phyloP scores from a whole-genome alignment of 306 rosid genomes.

The Purshia tridentata region DNA sequence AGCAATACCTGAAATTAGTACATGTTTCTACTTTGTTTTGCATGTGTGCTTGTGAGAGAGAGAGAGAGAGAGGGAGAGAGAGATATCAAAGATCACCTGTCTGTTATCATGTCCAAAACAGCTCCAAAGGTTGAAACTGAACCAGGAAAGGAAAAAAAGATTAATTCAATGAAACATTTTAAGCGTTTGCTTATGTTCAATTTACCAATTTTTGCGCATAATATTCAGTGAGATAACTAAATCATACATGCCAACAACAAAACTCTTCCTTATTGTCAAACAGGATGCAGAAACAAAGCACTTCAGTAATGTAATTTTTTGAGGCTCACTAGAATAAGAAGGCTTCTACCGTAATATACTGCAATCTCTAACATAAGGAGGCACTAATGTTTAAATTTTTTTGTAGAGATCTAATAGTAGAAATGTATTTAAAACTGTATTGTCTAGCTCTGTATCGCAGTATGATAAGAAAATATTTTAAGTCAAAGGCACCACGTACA shows the following conservation, averaged over 20 bases:
- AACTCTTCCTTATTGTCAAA: background rate
- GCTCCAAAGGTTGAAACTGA: conserved; percentile 98
- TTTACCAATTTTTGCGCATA: conserved; percentile 12
- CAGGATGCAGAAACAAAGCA: background rate
- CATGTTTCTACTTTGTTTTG: too few species aligned
- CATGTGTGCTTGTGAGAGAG: background rate
- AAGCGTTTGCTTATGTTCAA: background rate
- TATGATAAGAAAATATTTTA: background rate
- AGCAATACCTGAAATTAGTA: too few species aligned
- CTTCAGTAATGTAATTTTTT: background rate
- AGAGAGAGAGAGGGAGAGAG: conserved; percentile 7
- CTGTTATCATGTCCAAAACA: conserved; percentile 97
- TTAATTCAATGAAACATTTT: conserved; percentile 8
- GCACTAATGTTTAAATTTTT: background rate
- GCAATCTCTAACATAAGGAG: background rate
- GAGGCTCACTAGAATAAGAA: background rate
- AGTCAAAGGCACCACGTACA: background rate
- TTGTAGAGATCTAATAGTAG: background rate
- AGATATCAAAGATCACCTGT: conserved; percentile 53
- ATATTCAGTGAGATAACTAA: background rate
- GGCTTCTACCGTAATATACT: background rate
- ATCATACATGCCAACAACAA: background rate
- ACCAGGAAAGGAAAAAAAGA: conserved; percentile 27
- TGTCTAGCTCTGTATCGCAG: background rate
- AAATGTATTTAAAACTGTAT: background rate